Evolutionary conservation across 2,329 filamentous ascomycete species (phyloP).

Genomic region (Fusarium sp.): DNA sequence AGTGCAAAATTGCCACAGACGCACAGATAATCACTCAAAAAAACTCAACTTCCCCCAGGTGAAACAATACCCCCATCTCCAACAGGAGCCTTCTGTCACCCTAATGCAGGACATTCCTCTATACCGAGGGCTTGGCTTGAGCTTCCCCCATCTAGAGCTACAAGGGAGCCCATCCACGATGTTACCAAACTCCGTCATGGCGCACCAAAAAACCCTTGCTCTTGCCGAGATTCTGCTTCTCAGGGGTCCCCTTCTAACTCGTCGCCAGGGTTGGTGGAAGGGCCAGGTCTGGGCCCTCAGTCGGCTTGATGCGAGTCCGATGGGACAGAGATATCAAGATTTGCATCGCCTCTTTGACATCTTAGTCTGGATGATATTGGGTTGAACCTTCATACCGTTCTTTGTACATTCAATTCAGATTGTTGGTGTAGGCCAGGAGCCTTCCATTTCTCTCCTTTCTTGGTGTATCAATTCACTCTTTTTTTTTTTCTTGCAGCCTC

Average conservation of each 20-base stretch:
- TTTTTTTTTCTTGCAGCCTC: conserved; percentile 7
- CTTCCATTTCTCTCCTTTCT: conserved; percentile 18
- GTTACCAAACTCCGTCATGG: conserved; percentile 37
- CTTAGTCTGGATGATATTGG: conserved; percentile 18
- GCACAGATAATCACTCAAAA: conserved; percentile 7
- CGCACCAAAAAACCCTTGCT: conserved; percentile 31
- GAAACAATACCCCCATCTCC: conserved; percentile 37
- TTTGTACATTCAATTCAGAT: conserved; percentile 21
- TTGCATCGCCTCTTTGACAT: conserved; percentile 30
- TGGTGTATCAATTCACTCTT: conserved; percentile 17
- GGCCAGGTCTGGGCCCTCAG: conserved; percentile 24
- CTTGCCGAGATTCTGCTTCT: conserved; percentile 26
- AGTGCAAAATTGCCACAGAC: background rate
- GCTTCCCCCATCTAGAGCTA: conserved; percentile 22
- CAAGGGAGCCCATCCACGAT: conserved; percentile 31
- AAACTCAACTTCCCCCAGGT: conserved; percentile 22
- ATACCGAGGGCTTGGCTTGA: conserved; percentile 25
- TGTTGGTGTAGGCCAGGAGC: conserved; percentile 38
- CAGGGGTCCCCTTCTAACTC: conserved; percentile 8
- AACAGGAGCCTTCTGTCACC: conserved; percentile 1
- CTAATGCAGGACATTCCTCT: conserved; percentile 34
- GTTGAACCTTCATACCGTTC: conserved; percentile 33
- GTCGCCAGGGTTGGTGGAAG: conserved; percentile 18
- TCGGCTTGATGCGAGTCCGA: conserved; percentile 33
- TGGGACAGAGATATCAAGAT: conserved; percentile 33